Conservation (phyloP, 2,329 filamentous ascomycete genomes). For the Fusarium sarcochroum region DNA sequence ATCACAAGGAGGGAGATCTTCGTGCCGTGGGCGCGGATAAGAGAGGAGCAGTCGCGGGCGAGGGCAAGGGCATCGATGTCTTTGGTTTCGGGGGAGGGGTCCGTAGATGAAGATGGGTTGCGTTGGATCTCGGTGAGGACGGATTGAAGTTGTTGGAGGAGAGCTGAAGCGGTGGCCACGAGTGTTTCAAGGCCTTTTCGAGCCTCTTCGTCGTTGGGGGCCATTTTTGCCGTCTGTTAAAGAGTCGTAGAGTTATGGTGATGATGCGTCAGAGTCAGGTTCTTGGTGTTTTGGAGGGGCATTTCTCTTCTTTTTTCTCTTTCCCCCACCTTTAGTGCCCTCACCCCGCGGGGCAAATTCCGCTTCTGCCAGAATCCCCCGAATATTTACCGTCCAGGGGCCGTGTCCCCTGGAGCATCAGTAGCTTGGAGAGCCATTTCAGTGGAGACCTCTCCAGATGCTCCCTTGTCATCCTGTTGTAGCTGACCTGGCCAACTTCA, state of each 20-base stretch:
- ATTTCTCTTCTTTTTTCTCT: conserved; percentile 33
- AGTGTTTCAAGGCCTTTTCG: conserved; percentile 57
- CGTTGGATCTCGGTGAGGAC: conserved; percentile 58
- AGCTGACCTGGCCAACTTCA: conserved; percentile 45
- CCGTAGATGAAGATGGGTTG: conserved; percentile 41
- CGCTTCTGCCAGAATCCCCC: conserved; percentile 12
- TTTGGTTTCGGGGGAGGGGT: conserved; percentile 28
- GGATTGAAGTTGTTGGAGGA: conserved; percentile 61
- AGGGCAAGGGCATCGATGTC: conserved; percentile 74
- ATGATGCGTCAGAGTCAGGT: conserved; percentile 17
- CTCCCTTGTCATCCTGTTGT: conserved; percentile 22
- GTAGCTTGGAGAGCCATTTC: conserved; percentile 53
- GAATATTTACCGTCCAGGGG: conserved; percentile 43
- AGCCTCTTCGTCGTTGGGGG: conserved; percentile 45
- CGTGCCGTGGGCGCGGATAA: conserved; percentile 86
- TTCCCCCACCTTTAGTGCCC: conserved; percentile 41
- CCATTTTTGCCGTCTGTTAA: conserved; percentile 34
- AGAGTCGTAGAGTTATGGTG: background rate
- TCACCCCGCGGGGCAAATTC: conserved; percentile 24
- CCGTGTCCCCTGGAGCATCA: conserved; percentile 40
- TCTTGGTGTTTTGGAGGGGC: conserved; percentile 48
- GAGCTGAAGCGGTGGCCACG: conserved; percentile 54
- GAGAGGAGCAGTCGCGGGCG: conserved; percentile 77
- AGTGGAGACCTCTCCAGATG: conserved; percentile 39
- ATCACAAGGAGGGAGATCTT: conserved; percentile 90